Evolutionary conservation across 2,329 filamentous ascomycete species (phyloP), one percentile per base, ranked within the genome.

Genomic region (Trichoderma sp.): DNA sequence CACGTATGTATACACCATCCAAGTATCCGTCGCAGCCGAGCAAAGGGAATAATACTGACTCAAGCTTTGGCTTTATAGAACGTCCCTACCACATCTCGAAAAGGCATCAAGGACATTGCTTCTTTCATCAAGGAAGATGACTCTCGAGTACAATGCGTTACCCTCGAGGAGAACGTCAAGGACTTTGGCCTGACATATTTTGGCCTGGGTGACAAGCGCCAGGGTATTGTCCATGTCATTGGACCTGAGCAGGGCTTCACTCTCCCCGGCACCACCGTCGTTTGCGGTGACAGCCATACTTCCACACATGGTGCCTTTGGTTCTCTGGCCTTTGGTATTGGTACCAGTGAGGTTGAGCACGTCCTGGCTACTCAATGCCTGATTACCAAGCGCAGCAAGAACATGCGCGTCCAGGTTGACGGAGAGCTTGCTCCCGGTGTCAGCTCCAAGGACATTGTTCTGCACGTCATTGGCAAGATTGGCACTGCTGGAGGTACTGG

Each of bases 171-270:
- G 81, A 99, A 99, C 81, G 96, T 99, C 81, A 97, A 96, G 87
- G 94, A 96, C 79, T 98, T 98, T 83, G 95, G 94, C 82, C 89
- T 99, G 82, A 98, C 95, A 84, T 98, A 98, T 87, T 99, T 99
- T 83, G 97, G 97, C 77, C 92, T 99, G 78, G 94, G 93, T 80
- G 96, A 98, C 86, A 97, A 97, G 89, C 93, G 97, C 79, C 97
- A 99, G 86, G 97, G 97, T 79, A 99, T 99, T 81, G 97, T 98
- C 75, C 97, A 99, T 86, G 94, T 99, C 81, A 98, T 99, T 81
- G 97, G 97, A 45, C 97, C 97, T 56, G 97, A 99, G 88, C 97
- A 99, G 86, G 97, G 97, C 79, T 99, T 99, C 88, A 99, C 97
- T 75, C 93, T 98, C 50, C 97, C 97, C 59, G 97, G 95, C 79